These are phyloP conservation scores for Beauveria bassiana DNA, from an alignment of 2,329 filamentous ascomycete species.

Conservation along the genomic window DNA sequence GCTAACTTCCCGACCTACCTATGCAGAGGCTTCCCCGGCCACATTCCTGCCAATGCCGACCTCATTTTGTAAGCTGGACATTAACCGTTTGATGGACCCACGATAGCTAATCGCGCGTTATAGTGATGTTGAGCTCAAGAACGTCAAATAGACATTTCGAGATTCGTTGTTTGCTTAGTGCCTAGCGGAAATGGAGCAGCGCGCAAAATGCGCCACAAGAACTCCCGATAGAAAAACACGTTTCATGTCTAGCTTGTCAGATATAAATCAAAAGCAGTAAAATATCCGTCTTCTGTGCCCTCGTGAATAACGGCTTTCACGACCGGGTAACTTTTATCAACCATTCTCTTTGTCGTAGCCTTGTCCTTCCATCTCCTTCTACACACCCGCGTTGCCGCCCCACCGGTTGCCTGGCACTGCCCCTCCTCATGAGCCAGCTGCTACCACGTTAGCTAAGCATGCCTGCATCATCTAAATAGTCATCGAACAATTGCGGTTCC, in stretches of 20 bases:
- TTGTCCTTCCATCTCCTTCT: conserved; percentile 7
- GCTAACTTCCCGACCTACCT: conserved; percentile 9
- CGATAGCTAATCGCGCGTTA: conserved; percentile 9
- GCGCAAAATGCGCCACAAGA: not conserved
- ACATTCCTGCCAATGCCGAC: conserved; percentile 67
- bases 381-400: conserved; percentile 2
- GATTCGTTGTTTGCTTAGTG: not conserved
- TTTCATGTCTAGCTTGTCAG: not conserved
- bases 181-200: not conserved
- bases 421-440: conserved; percentile 1
- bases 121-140: conserved; percentile 63
- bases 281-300: not conserved
- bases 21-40: conserved; percentile 65
- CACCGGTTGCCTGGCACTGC: conserved; percentile 12
- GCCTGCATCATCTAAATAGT: not conserved
- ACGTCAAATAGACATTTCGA: conserved; percentile 40
- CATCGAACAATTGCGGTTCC: not conserved
- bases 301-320: not conserved
- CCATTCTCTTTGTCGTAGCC: not conserved
- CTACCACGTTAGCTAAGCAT: conserved; percentile 10
- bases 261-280: conserved; percentile 1
- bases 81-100: too few relatives aligned
- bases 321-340: not conserved
- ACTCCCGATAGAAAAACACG: not conserved
- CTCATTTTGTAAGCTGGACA: conserved; percentile 68